phyloP scores from a whole-genome alignment of 2,329 filamentous ascomycete species.

The Pseudogymnoascus sp. region DNA sequence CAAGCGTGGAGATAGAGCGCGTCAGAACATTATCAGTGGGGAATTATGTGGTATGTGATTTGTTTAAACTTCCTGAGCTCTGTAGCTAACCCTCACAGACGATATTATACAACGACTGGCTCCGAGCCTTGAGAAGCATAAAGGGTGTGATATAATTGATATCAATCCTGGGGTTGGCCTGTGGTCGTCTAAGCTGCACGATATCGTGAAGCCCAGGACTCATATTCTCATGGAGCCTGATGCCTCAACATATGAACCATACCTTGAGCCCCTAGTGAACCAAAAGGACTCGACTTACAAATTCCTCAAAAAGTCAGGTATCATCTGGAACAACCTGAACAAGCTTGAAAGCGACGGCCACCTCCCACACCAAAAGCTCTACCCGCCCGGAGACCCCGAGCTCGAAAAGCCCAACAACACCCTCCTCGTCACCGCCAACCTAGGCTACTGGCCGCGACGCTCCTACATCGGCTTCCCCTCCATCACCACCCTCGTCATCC shows the following conservation, averaged over 20 bases:
- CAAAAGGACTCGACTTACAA: conserved; percentile 38
- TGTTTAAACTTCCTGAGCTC: neutral
- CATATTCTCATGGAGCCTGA: conserved; percentile 79
- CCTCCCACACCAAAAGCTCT: conserved; percentile 44
- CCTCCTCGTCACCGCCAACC: conserved; percentile 63
- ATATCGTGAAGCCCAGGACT: conserved; percentile 64
- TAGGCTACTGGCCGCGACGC: conserved; percentile 46
- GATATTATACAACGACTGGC: conserved; percentile 53
- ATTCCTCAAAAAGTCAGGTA: conserved; percentile 47
- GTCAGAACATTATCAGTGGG: conserved; percentile 46
- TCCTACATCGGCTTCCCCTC: conserved; percentile 45
- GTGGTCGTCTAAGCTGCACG: conserved; percentile 70
- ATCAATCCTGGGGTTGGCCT: conserved; percentile 72
- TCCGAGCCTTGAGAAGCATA: conserved; percentile 57
- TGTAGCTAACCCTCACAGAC: conserved; percentile 47
- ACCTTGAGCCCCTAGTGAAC: conserved; percentile 50
- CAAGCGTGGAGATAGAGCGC: conserved; percentile 29
- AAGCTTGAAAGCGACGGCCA: conserved; percentile 41
- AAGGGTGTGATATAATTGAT: conserved; percentile 78
- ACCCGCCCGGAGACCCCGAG: conserved; percentile 30
- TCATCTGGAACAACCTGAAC: conserved; percentile 52
- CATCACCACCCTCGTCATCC: conserved; percentile 47
- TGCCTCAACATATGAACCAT: conserved; percentile 42
- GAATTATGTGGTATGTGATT: conserved; percentile 38
- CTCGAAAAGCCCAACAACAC: conserved; percentile 54